A percentile compares a stretch with the other conserved stretches of the same genome.
Conservation (phyloP, 371 early-diverging fungal genomes). For the Mortierella sp. region DNA sequence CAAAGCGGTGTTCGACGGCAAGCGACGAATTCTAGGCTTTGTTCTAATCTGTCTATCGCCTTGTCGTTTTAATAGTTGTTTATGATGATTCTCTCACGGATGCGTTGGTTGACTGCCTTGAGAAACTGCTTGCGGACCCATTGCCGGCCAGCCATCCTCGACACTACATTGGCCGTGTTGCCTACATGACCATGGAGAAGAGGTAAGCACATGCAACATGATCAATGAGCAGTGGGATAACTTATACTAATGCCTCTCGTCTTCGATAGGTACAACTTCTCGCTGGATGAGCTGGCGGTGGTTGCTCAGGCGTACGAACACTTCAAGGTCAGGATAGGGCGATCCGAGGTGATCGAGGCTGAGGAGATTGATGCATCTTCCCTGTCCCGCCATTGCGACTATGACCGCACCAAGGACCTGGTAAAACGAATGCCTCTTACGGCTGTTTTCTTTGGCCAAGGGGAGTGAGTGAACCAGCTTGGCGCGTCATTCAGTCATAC, state of each 20-base stretch:
- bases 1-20: neutral
- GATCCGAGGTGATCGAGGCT: slow-evolving; percentile 23
- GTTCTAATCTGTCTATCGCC: neutral
- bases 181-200: slow-evolving; percentile 44
- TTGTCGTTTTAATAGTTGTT: slow-evolving; percentile 23
- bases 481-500: neutral
- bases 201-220: slow-evolving; percentile 13
- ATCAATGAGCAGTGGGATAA: neutral
- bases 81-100: slow-evolving; percentile 49
- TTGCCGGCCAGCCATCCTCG: slow-evolving; percentile 33
- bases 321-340: slow-evolving; percentile 26
- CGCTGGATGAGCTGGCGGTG: slow-evolving; percentile 33
- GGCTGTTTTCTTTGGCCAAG: neutral
- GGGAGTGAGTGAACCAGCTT: too few relatives aligned
- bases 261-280: slow-evolving; percentile 37
- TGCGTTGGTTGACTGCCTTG: slow-evolving; percentile 37
- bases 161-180: slow-evolving; percentile 28
- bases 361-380: slow-evolving; percentile 17
- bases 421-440: slow-evolving; percentile 5
- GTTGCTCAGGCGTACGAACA: slow-evolving; percentile 50
- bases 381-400: slow-evolving; percentile 31
- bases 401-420: slow-evolving; percentile 40
- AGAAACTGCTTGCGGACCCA: slow-evolving; percentile 29
- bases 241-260: neutral
- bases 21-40: too few relatives aligned